Percentiles rank a stretch among this genome's conserved stretches.
Conservation (phyloP, 176 grass and related monocot genomes). For the Thalia dealbata region DNA sequence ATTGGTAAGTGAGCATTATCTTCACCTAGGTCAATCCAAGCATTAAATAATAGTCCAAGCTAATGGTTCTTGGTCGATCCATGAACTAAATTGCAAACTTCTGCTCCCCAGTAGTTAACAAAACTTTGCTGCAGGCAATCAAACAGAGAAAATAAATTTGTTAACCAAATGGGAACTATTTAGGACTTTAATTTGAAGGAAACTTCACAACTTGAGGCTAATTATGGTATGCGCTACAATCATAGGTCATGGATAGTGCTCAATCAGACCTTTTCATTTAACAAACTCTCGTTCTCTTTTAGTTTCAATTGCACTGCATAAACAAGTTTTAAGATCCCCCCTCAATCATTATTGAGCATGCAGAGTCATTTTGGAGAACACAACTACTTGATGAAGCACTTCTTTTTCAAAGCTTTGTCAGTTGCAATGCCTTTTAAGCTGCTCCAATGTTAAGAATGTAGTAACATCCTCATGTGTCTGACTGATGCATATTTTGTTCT, state of each 20-base stretch:
- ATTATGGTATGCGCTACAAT: background rate
- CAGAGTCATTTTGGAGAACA: background rate
- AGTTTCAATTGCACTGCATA: background rate
- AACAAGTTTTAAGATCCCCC: background rate
- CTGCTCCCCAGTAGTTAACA: too few species aligned
- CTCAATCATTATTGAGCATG: background rate
- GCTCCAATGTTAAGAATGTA: background rate
- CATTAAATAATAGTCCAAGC: too few species aligned
- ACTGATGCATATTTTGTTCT: constrained; percentile 4
- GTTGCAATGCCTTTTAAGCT: background rate
- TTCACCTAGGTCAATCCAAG: too few species aligned
- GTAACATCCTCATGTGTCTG: constrained; percentile 1
- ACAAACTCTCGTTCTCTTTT: too few species aligned
- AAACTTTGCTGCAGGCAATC: too few species aligned
- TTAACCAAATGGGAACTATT: background rate
- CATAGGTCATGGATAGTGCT: background rate
- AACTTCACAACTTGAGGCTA: background rate
- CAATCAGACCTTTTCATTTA: too few species aligned
- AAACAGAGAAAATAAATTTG: background rate
- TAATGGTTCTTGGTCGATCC: too few species aligned
- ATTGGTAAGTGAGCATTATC: too few species aligned
- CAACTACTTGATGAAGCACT: background rate
- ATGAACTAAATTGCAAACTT: too few species aligned
- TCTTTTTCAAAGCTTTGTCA: background rate
- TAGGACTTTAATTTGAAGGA: background rate